Percentiles rank a stretch among this genome's conserved stretches.
Conservation (phyloP, 1,284 basidiomycete species). For the Microbotryomycetes sp. region DNA sequence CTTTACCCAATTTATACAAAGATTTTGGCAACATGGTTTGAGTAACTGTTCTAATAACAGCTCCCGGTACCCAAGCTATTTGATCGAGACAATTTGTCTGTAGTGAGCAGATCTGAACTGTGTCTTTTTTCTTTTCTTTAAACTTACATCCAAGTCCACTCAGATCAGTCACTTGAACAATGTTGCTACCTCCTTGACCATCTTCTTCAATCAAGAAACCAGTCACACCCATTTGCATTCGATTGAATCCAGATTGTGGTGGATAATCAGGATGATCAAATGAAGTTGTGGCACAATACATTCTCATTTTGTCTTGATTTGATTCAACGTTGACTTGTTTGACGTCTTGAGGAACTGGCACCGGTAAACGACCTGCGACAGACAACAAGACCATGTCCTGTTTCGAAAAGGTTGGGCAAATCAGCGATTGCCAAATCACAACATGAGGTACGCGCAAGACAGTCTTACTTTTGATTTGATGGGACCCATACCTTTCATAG, state of each 20-base stretch:
- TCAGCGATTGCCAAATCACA: no score
- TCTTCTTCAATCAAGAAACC: constrained; percentile 36
- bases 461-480: constrained; percentile 51
- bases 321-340: neutral
- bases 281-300: constrained; percentile 25
- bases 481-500: constrained; percentile 58
- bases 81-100: neutral
- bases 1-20: constrained; percentile 31
- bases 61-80: constrained; percentile 31
- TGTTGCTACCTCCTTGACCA: constrained; percentile 16
- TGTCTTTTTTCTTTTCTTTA: neutral
- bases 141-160: constrained; percentile 21
- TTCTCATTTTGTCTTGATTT: constrained; percentile 1
- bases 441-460: neutral
- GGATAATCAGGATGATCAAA: constrained; percentile 30
- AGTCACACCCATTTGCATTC: constrained; percentile 33
- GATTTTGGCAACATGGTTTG: constrained; percentile 34
- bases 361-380: constrained; percentile 24
- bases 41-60: constrained; percentile 33
- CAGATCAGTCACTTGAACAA: constrained; percentile 29
- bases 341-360: neutral
- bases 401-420: no score
- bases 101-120: constrained; percentile 12
- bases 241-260: constrained; percentile 25
- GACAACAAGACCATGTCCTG: constrained; percentile 36